phyloP scores from a whole-genome alignment of 441 rosid genomes.

The Monsonia emarginata region DNA sequence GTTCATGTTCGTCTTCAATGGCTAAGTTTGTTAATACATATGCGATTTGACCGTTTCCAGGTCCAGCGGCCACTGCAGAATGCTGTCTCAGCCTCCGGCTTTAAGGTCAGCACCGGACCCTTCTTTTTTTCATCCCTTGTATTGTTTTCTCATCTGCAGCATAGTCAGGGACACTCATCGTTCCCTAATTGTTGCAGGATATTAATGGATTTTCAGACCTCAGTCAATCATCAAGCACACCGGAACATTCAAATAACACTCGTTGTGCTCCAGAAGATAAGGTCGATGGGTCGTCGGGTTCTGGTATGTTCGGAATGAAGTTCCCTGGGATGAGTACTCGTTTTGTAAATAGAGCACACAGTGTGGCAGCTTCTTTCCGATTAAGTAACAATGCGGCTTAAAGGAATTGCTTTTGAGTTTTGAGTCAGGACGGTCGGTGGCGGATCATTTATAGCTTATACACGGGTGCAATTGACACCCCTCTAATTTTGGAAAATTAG shows the following conservation, averaged over 20 bases:
- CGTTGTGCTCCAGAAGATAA: conserved; percentile 21
- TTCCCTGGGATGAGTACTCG: conserved; percentile 22
- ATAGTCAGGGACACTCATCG: conserved; percentile 9
- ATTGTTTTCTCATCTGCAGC: no score
- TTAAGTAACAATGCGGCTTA: not conserved
- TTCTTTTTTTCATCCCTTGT: not conserved
- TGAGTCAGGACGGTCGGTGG: no score
- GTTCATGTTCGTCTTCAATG: not conserved
- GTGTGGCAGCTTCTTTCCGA: conserved; percentile 33
- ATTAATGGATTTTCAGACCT: conserved; percentile 21
- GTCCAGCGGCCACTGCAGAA: conserved; percentile 25
- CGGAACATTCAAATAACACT: conserved; percentile 21
- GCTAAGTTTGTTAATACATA: not conserved
- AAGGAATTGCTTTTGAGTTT: not conserved
- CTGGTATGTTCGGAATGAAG: no score
- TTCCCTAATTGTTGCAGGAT: conserved; percentile 30
- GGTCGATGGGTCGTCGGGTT: conserved; percentile 26
- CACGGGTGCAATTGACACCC: no score
- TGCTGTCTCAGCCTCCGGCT: conserved; percentile 25
- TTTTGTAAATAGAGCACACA: conserved; percentile 39
- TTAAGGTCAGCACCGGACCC: conserved; percentile 25
- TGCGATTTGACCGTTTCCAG: conserved; percentile 22
- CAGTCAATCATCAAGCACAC: conserved; percentile 26
- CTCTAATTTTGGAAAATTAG: no score
- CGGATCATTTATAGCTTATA: no score